A percentile compares a stretch with the other conserved stretches of the same genome.
Evolutionary conservation across 192 early-diverging fungal species (phyloP).

Genomic region (Gryganskiella cystojenkinii): DNA sequence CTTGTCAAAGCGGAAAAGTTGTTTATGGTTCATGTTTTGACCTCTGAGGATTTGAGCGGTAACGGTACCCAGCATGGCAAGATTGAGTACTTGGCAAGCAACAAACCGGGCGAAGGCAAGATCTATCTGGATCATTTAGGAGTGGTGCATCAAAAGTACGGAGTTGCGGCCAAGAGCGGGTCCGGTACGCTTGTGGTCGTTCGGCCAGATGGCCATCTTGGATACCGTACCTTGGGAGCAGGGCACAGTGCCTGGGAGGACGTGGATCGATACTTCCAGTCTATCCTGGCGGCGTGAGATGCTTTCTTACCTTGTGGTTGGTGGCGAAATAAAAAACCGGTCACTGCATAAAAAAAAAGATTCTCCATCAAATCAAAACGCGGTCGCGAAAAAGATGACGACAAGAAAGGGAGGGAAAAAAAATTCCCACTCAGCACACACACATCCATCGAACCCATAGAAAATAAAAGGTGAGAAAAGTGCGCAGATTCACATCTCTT

Average conservation of each 20-base stretch:
- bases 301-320: too few species aligned
- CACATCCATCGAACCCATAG: not conserved
- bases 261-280: slow-evolving; percentile 17
- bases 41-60: too few species aligned
- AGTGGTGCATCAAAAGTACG: slow-evolving; percentile 26
- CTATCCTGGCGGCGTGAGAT: slow-evolving; percentile 13
- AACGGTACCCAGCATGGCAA: too few species aligned
- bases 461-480: slow-evolving; percentile 12
- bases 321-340: too few species aligned
- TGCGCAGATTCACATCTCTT: slow-evolving; percentile 20
- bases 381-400: too few species aligned
- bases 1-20: not conserved
- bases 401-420: slow-evolving; percentile 1
- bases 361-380: too few species aligned
- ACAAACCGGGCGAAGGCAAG: slow-evolving; percentile 25
- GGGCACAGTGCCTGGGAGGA: slow-evolving; percentile 28
- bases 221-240: slow-evolving; percentile 27
- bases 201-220: slow-evolving; percentile 34
- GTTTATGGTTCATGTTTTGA: slow-evolving; percentile 32
- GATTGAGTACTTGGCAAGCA: slow-evolving; percentile 1
- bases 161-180: slow-evolving; percentile 18
- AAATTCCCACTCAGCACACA: not conserved
- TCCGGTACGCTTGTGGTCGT: slow-evolving; percentile 26
- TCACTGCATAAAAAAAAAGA: too few species aligned
- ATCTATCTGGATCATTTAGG: slow-evolving; percentile 27